A percentile compares a stretch with the other conserved stretches of the same genome.
Evolutionary conservation across 129 eudicot genomes (phyloP).

Genomic region (Flaveria ramosissima): DNA sequence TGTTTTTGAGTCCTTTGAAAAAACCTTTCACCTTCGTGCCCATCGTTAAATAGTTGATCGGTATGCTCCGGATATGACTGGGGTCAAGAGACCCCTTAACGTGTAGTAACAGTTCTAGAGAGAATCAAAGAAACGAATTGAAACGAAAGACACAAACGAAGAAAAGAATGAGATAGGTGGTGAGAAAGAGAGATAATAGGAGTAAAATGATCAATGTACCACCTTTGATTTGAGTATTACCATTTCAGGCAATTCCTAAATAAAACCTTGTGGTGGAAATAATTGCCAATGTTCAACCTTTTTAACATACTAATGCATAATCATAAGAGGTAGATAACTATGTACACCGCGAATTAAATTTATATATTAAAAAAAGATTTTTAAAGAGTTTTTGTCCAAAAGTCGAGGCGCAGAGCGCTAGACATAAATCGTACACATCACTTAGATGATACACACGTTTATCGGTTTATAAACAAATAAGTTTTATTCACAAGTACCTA

Average conservation of each 20-base stretch:
- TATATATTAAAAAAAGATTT: no score
- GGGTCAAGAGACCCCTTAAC: slow-evolving; percentile 42
- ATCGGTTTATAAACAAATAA: no score
- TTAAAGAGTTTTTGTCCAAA: no score
- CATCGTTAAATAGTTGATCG: slow-evolving; percentile 28
- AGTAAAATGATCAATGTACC: slow-evolving; percentile 15
- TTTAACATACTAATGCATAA: no score
- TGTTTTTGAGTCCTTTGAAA: slow-evolving; percentile 40
- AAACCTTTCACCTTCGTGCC: slow-evolving; percentile 44
- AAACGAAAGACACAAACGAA: slow-evolving; percentile 25
- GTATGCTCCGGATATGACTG: slow-evolving; percentile 39
- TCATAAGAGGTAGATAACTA: no score
- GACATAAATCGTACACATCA: no score
- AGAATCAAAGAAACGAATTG: slow-evolving; percentile 26
- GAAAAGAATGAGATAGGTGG: background rate
- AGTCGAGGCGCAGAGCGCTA: no score
- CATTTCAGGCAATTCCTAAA: slow-evolving; percentile 30
- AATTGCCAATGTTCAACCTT: background rate
- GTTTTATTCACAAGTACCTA: no score
- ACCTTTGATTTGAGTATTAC: slow-evolving; percentile 36
- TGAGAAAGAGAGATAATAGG: slow-evolving; percentile 32
- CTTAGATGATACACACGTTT: no score
- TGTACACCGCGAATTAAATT: no score
- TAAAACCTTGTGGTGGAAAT: slow-evolving; percentile 24
- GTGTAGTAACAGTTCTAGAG: slow-evolving; percentile 15